These are phyloP conservation scores for Thielaviopsis populi DNA, from an alignment of 2,329 filamentous ascomycete species.

Conservation along the genomic window DNA sequence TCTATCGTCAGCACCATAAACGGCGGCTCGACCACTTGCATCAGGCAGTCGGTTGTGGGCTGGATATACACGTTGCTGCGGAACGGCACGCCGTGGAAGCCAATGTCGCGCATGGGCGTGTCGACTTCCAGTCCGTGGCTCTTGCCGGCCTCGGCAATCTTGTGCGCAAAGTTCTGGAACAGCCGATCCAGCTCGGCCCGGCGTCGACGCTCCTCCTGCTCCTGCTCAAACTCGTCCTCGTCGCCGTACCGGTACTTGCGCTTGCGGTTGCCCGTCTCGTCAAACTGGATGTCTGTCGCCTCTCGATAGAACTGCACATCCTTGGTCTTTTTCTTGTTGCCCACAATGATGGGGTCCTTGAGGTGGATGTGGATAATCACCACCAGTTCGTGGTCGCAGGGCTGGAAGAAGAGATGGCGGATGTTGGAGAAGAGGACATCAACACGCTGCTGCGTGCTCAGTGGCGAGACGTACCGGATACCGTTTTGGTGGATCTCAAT, in stretches of 20 bases:
- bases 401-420: conserved; percentile 97
- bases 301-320: conserved; percentile 97
- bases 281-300: conserved; percentile 95
- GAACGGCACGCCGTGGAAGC: conserved; percentile 92
- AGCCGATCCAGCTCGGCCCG: conserved; percentile 85
- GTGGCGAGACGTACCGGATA: conserved; percentile 79
- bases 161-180: conserved; percentile 93
- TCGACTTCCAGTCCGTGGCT: conserved; percentile 86
- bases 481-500: conserved; percentile 98
- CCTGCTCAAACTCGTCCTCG: conserved; percentile 95
- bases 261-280: conserved; percentile 95
- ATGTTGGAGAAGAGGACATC: conserved; percentile 97
- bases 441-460: conserved; percentile 68
- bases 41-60: conserved; percentile 89
- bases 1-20: conserved; percentile 93
- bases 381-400: conserved; percentile 87
- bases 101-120: conserved; percentile 90
- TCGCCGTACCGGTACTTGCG: conserved; percentile 95
- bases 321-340: conserved; percentile 95
- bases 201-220: conserved; percentile 87
- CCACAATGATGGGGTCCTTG: conserved; percentile 94
- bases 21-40: conserved; percentile 90
- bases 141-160: conserved; percentile 89
- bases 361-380: conserved; percentile 97
- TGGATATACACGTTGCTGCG: conserved; percentile 91